Base-by-base conservation (phyloP, 495 filamentous ascomycete genomes). In the Podospora fimiseda region DNA sequence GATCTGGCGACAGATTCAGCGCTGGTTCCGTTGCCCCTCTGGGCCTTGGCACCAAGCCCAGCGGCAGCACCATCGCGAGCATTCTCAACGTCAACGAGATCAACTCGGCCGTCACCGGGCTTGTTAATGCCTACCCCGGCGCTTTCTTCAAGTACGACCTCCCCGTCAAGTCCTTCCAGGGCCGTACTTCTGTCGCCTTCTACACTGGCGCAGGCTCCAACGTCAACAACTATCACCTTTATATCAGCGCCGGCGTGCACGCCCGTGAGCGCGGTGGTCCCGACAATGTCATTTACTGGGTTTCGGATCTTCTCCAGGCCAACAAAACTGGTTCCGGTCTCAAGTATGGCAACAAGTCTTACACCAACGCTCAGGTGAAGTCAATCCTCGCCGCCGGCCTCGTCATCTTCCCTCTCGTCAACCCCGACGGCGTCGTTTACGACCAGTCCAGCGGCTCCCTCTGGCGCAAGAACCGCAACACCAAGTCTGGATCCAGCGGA, bases 401-500 rank as follows among this genome's bases (percentile, higher is more conserved):
- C 44, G 71, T 76, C 43, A 62, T 68, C 48, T 51, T 68, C 23
- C 70, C 70, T 1, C 42, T 70, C 33, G 61, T 58, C 50, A 73
- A 73, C 54, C 70, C 70, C n/a, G 70, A 73, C 52, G 70, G 70
- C 41, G 59, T 73, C 20, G 60, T 60, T 9, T 65, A 64, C 50
- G 70, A 73, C 56, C 67, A 70, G 44, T 43, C 55, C 18, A 60
- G 57, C 37, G 57, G 63, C 51, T 55, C 43, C 20, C 68, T 64
- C 58, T 73, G 70, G 70, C 63, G 70, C 43, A 73, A 73, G 65
- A 73, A 73, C 55, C 67, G 70, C 46, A 71, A 70, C 58, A 57
- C 61, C 13, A 50, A 23, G 30, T 56, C 52, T 14, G 53, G 56
- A 11, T 47, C 54, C 24, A 44, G 43, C 9, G 48, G 54, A 9